Evolutionary conservation across 1,284 basidiomycete species (phyloP), one percentile per base, ranked within the genome.

Genomic region (Rhodotorula sp.): DNA sequence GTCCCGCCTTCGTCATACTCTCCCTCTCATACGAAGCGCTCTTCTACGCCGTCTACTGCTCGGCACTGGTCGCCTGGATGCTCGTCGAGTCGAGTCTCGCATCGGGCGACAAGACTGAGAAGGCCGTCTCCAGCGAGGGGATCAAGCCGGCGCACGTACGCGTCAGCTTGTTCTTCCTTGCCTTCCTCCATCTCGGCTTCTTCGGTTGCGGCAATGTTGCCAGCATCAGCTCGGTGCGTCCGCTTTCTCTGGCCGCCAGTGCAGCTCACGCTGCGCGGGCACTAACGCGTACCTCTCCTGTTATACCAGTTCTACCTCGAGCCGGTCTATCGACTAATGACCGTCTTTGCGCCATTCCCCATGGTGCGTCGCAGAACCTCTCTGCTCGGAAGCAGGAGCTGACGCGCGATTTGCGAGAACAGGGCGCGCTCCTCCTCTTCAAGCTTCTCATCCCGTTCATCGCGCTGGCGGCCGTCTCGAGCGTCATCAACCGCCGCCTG

Each of bases 131-230:
- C 10, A 27, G 21, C 45, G 44, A 53, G 27, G 42, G 5, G 17
- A 44, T 42, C 53, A 55, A 21, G 53, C 61, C 79, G 82, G 45
- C 89, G 54, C 90, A 93, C 75, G 81, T 92, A 17, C 82, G 91
- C 46, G 88, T 91, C 64, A 91, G 90, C 0, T 73, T 93, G 34
- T 91, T 92, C 80, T 94, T 93, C 82, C 82, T 95, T 71, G 91
- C 92, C 80, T 91, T 93, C 78, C 88, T 93, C 7, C 92, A 95
- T 78, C 86, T 92, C 61, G 92, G 89, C 7, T 94, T 94, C 82
- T 93, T 93, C 79, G 92, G 92, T 17, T 92, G 88, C 46, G 91
- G 91, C 82, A 92, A 92, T 44, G 75, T 78, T 19, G 77, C 76
- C 13, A 77, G 76, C 21, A 76, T 77, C 60, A 67, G 66, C 52